Evolutionary conservation across 139 green algal genomes (phyloP), one percentile per base, ranked within the genome.

Genomic region (Volvox africanus): DNA sequence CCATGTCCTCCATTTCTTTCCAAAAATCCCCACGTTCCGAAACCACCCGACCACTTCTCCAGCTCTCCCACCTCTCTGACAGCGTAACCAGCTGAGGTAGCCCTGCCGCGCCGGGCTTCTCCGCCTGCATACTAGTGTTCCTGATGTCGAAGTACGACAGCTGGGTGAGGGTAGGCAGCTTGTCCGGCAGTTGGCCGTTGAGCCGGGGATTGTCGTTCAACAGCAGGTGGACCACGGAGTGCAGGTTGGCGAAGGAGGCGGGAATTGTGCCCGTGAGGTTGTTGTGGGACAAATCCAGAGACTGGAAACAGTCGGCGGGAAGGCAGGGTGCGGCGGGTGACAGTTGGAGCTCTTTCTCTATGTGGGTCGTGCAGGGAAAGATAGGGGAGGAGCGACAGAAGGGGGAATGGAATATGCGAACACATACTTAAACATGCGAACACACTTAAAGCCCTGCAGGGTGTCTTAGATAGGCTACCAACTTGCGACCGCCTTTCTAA

Each of bases 271-370:
- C 86, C 21, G 55, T 50, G 24, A 90, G 75, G 5, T n/a, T 3
- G 75, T 90, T 90, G 55, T 0, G 22, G 0, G 55, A 77, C 30
- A 90, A 73, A 76, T 90, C 86, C 55, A 90, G 75, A 0, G 17
- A 17, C 86, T 90, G 86, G 17, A 32, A n/a, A 61, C 21, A 32
- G 65, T 0, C 17, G 14, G 55, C 20, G n/a, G 55, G 12, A 17
- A 17, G 55, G 50, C 13, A 55, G 21, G 65, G 24, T 5, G 65
- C 65, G 24, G 65, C 21, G 65, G 65, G 65, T 73, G 65, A 16
- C 65, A 28, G 65, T 73, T 28, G 5, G 65, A 9, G 44, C 9
- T 5, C 44, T 55, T 55, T 55, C 44, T 9, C 5, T 9, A 55
- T 5, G 44, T 9, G 65, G 21, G 65, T 73, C 65, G 65, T 30